Conservation (phyloP, 495 filamentous ascomycete genomes). For the Penicillium samsonianum region DNA sequence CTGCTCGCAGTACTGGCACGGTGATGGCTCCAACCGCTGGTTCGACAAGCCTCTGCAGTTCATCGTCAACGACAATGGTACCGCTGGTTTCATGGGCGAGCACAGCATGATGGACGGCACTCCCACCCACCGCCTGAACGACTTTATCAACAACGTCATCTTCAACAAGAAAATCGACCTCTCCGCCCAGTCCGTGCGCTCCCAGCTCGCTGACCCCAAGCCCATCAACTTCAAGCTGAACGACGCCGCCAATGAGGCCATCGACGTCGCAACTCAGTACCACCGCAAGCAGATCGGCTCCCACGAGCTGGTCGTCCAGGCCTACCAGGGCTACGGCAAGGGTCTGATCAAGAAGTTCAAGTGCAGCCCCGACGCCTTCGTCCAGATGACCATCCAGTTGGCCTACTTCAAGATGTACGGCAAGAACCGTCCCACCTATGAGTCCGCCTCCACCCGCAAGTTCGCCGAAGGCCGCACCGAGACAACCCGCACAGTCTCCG, state of each 20-base stretch:
- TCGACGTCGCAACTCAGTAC: conserved; percentile 72
- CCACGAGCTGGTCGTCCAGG: conserved; percentile 91
- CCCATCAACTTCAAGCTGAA: conserved; percentile 76
- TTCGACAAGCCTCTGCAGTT: conserved; percentile 99
- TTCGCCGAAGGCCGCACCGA: conserved; percentile 97
- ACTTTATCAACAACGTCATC: conserved; percentile 86
- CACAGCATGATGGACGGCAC: conserved; percentile 99
- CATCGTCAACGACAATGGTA: conserved; percentile 97
- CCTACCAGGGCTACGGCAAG: conserved; percentile 97
- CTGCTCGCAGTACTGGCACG: conserved; percentile 96
- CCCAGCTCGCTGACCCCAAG: conserved; percentile 78
- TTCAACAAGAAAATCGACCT: conserved; percentile 91
- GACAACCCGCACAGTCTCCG: conserved; percentile 88
- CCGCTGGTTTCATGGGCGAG: conserved; percentile 96
- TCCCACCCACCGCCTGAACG: conserved; percentile 93
- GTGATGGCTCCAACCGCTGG: conserved; percentile 93
- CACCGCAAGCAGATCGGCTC: conserved; percentile 76
- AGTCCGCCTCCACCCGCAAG: conserved; percentile 89
- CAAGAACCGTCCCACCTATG: conserved; percentile 96
- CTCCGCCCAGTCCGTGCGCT: conserved; percentile 70
- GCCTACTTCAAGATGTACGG: conserved; percentile 99
- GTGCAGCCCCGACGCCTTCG: conserved; percentile 95
- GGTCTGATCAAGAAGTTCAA: conserved; percentile 99
- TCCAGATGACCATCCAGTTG: conserved; percentile 98
- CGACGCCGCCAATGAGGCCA: conserved; percentile 67